A percentile compares a stretch with the other conserved stretches of the same genome.
These are phyloP conservation scores for Phlegmacium glaucopus DNA, from an alignment of 768 basidiomycete genomes.

Conservation along the genomic window DNA sequence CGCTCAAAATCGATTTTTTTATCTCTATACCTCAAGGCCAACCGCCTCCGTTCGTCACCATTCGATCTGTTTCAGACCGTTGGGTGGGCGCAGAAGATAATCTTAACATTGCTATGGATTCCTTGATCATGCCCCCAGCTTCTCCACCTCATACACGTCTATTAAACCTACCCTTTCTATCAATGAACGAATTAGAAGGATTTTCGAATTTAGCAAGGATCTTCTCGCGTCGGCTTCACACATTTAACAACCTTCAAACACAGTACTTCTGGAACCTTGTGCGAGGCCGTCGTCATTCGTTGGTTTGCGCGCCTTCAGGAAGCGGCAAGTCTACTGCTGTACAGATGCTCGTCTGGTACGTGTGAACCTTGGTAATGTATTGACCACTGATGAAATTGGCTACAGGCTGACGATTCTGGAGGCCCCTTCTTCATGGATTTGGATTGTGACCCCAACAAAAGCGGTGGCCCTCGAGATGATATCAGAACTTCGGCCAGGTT, in stretches of 20 bases:
- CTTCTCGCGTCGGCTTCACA: slow-evolving; percentile 43
- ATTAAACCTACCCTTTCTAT: slow-evolving; percentile 74
- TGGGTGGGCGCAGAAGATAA: slow-evolving; percentile 94
- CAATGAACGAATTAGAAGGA: slow-evolving; percentile 25
- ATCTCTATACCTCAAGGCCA: slow-evolving; percentile 64
- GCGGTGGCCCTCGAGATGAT: slow-evolving; percentile 54
- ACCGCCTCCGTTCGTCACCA: slow-evolving; percentile 61
- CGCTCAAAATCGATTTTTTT: slow-evolving; percentile 70
- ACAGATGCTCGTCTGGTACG: slow-evolving; percentile 72
- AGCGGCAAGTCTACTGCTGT: slow-evolving; percentile 79
- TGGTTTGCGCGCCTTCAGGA: slow-evolving; percentile 77
- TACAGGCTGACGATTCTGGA: slow-evolving; percentile 54
- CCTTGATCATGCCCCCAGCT: slow-evolving; percentile 70
- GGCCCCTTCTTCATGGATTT: slow-evolving; percentile 45
- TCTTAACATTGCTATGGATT: slow-evolving; percentile 55
- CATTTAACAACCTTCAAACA: slow-evolving; percentile 85
- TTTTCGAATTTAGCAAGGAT: slow-evolving; percentile 43
- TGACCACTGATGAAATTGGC: background rate
- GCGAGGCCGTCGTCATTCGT: slow-evolving; percentile 60
- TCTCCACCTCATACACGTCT: slow-evolving; percentile 57
- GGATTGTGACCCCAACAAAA: slow-evolving; percentile 61
- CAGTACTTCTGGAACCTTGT: slow-evolving; percentile 83
- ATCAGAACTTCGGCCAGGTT: slow-evolving; percentile 45
- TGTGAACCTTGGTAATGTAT: slow-evolving; percentile 1
- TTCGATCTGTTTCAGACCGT: slow-evolving; percentile 82